Conservation (phyloP, 768 basidiomycete genomes). For the Serpula lacrymans region DNA sequence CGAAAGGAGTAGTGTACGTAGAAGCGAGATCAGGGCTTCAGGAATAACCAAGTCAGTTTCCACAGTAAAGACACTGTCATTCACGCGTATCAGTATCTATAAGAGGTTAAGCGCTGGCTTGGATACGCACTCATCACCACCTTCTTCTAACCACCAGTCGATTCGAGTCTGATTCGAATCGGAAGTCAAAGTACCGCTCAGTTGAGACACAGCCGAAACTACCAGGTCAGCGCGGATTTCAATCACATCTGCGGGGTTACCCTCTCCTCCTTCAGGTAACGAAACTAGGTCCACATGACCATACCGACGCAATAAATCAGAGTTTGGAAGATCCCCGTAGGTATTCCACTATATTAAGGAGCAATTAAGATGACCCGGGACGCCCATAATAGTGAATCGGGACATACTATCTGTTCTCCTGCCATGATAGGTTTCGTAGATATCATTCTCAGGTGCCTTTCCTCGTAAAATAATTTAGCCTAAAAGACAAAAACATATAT, state of each 20-base stretch:
- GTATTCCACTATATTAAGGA: constrained; percentile 77
- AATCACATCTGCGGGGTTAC: constrained; percentile 79
- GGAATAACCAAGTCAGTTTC: constrained; percentile 52
- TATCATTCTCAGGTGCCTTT: constrained; percentile 70
- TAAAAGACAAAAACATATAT: constrained; percentile 24
- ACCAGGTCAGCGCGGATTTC: constrained; percentile 74
- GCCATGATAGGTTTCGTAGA: constrained; percentile 68
- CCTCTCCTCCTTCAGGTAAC: constrained; percentile 34
- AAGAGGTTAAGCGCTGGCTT: constrained; percentile 1
- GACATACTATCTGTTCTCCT: constrained; percentile 85
- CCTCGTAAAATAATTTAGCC: constrained; percentile 86
- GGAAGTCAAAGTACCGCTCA: constrained; percentile 3
- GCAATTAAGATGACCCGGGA: neutral
- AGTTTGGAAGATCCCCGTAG: constrained; percentile 90
- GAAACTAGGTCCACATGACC: constrained; percentile 85
- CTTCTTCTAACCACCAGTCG: constrained; percentile 92
- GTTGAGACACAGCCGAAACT: constrained; percentile 38
- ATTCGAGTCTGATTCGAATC: constrained; percentile 54
- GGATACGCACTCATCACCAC: constrained; percentile 77
- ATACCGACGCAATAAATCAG: constrained; percentile 90
- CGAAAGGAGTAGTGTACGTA: constrained; percentile 57
- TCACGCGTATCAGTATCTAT: neutral
- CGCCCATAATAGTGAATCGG: neutral
- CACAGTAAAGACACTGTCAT: constrained; percentile 50
- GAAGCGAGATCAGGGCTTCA: constrained; percentile 57